phyloP scores from a whole-genome alignment of 2,329 filamentous ascomycete genomes.

The Fusarium poae region DNA sequence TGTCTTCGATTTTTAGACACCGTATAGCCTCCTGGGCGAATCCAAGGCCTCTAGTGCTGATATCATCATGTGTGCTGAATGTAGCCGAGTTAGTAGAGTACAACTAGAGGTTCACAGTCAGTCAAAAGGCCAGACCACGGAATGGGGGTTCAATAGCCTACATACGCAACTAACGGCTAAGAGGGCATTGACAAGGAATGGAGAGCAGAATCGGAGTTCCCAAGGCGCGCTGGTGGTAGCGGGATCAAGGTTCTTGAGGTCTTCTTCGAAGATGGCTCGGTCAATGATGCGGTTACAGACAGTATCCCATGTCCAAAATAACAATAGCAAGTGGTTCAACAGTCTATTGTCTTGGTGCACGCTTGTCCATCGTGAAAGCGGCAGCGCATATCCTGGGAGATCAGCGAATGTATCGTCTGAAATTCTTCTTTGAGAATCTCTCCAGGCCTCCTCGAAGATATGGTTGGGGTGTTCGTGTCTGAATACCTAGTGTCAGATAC shows the following conservation, averaged over 20 bases:
- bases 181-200: slow-evolving; percentile 38
- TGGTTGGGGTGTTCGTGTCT: slow-evolving; percentile 7
- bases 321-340: slow-evolving; percentile 20
- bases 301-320: slow-evolving; percentile 37
- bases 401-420: slow-evolving; percentile 15
- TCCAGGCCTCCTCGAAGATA: slow-evolving; percentile 20
- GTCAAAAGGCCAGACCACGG: neutral
- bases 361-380: slow-evolving; percentile 32
- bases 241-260: slow-evolving; percentile 25
- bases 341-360: slow-evolving; percentile 24
- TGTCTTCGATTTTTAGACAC: slow-evolving; percentile 21
- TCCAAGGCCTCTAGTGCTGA: slow-evolving; percentile 16
- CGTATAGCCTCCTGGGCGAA: slow-evolving; percentile 29
- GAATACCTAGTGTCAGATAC: neutral
- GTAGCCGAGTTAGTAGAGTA: slow-evolving; percentile 20
- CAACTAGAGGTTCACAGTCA: slow-evolving; percentile 6
- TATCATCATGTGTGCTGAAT: slow-evolving; percentile 5
- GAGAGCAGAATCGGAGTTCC: slow-evolving; percentile 31
- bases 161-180: slow-evolving; percentile 40
- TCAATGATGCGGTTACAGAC: slow-evolving; percentile 29
- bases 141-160: neutral
- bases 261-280: slow-evolving; percentile 31
- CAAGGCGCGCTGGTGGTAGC: neutral
- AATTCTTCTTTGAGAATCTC: neutral
- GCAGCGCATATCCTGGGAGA: slow-evolving; percentile 17